Percentiles rank a stretch among this genome's conserved stretches.
These are phyloP conservation scores for Fagopyrum homotropicum DNA, from an alignment of 148 eudicot species.

Conservation along the genomic window DNA sequence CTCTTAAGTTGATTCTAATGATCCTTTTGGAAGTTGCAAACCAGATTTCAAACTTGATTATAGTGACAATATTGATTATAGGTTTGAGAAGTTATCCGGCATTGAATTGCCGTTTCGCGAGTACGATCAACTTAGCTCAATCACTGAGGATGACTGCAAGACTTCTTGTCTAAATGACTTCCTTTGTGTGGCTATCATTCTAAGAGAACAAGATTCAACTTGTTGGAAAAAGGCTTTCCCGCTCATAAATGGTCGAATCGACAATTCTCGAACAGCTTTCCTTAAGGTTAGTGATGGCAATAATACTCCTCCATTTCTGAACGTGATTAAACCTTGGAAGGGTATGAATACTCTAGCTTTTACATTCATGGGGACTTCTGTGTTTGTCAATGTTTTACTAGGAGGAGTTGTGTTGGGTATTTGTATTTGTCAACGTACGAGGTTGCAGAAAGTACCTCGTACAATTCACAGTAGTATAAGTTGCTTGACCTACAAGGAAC, in stretches of 20 bases:
- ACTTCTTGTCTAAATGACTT: constrained; percentile 22
- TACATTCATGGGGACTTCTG: neutral
- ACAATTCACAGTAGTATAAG: neutral
- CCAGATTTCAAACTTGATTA: neutral
- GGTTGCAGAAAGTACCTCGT: neutral
- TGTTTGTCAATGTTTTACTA: neutral
- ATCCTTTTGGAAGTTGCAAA: constrained; percentile 1
- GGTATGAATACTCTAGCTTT: constrained; percentile 15
- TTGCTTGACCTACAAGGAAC: constrained; percentile 21
- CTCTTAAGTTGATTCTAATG: constrained; percentile 5
- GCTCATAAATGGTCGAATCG: constrained; percentile 24
- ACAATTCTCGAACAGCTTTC: constrained; percentile 7
- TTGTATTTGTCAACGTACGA: neutral
- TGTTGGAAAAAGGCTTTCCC: constrained; percentile 42
- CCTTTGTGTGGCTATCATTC: constrained; percentile 23
- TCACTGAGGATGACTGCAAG: constrained; percentile 25
- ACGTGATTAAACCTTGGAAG: neutral
- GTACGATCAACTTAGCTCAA: constrained; percentile 13
- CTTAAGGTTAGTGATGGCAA: constrained; percentile 21
- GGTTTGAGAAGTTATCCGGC: neutral
- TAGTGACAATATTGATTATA: neutral
- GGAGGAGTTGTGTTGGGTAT: neutral
- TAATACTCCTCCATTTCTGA: neutral
- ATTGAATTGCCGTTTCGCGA: constrained; percentile 20
- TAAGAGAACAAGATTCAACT: neutral